Evolutionary conservation across 2,329 filamentous ascomycete genomes (phyloP), one percentile per base, ranked within the genome.

Genomic region (Arthrobotrys sinensis): DNA sequence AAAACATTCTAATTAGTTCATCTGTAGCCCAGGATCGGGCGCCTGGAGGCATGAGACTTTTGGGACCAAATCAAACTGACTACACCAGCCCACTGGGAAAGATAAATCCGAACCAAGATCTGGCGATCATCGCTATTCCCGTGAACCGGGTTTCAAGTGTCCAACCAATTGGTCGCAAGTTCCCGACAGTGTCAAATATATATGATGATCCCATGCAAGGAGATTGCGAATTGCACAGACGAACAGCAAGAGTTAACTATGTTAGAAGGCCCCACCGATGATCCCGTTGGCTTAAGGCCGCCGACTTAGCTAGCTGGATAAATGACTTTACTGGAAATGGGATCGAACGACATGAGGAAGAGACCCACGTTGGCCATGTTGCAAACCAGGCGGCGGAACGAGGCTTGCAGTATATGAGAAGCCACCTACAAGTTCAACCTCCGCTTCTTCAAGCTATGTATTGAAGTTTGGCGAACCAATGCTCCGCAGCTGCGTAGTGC

Each of bases 131-230:
- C 32, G 19, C 11, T 19, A 48, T 55, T 66, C 69, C 69, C 69
- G 57, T 43, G 28, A 66, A 57, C 69, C 64, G 52, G 64, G 71
- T 63, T 76, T 11, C 43, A 57, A 40, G 28, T 24, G 52, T 43
- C 70, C 62, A 38, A 57, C 24, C 50, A 38, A 63, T 63, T 50
- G 62, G 62, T 52, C 43, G 69, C 36, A 32, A 38, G 50, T 40
- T 52, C 40, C 70, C 70, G 62, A 64, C 36, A 57, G 52, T 57
- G 32, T 57, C 36, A 65, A 65, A 65, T 24, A 45, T 63, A 24
- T 48, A 4, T 66, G 68, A 63, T 52, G 68, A 72, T 72, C 68
- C n/a, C 28, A 72, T 57, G 68, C 68, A 65, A 72, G 57, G 68
- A 72, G 68, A 55, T 72, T 72, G 68, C 16, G 53, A 57, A 21